Evolutionary conservation across 1,139 yeast genomes (phyloP).

Genomic region (Meyerozyma guilliermondii): DNA sequence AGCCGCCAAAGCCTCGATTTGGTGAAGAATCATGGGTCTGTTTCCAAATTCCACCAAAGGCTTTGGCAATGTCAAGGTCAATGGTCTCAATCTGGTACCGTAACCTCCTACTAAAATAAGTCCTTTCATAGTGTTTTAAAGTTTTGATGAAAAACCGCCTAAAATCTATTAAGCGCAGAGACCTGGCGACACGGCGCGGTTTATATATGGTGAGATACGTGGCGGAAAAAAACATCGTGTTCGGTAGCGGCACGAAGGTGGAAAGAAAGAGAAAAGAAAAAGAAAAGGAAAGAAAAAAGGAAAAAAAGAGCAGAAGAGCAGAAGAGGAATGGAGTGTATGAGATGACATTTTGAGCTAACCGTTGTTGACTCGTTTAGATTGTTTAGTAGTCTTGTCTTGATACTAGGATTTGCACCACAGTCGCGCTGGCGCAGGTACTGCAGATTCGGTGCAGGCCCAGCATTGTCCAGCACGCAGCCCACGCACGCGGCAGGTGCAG

Average conservation of each 20-base stretch:
- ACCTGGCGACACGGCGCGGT: constrained; percentile 3
- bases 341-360: no score
- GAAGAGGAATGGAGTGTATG: background rate
- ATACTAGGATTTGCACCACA: background rate
- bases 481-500: background rate
- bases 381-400: no score
- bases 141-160: background rate
- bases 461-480: background rate
- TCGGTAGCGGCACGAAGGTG: background rate
- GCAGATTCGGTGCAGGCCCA: background rate
- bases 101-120: constrained; percentile 98
- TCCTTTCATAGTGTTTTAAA: constrained; percentile 81
- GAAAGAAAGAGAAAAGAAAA: no score
- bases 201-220: constrained; percentile 1
- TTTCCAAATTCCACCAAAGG: constrained; percentile 98
- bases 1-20: constrained; percentile 94
- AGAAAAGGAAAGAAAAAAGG: no score
- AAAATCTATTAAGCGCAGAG: background rate
- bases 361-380: no score
- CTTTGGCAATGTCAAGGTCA: constrained; percentile 94
- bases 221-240: constrained; percentile 2
- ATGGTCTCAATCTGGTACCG: constrained; percentile 99
- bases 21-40: constrained; percentile 96
- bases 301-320: no score
- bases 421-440: constrained; percentile 1